Base-by-base conservation (phyloP, 352 stramenopile genomes). In the Phytophthora cajani region DNA sequence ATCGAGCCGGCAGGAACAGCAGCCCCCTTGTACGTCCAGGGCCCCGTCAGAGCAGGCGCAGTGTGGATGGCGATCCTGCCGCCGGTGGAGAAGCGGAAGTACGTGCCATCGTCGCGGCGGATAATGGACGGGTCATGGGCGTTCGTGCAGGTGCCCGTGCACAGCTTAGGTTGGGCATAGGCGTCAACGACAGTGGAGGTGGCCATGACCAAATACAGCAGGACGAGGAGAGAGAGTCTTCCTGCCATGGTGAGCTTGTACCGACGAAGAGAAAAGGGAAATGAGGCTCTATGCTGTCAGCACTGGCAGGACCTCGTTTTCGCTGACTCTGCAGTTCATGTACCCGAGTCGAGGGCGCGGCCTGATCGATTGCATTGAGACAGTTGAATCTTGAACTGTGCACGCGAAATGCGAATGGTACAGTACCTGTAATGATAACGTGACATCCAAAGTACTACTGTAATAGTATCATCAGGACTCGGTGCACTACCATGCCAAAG, bases 21-120 rank as follows among this genome's bases (percentile, higher is more conserved):
- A 27, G 78, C 70, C 1, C 78, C 75, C 52, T 78, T 59, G 56
- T 79, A 85, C 36, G 60, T 69, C 78, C 78, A 85, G 19, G 78
- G 75, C 0, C 78, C 78, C 5, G 67, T 72, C 27, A 85, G 68
- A 3, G 71, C 56, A 12, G 75, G 78, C 0, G 75, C 78, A 3
- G 69, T 80, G 62, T 85, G 78, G 44, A 85, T 64, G 17, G 78
- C 61, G 23, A 85, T 72, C 56, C 76, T 81, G 62, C 64, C 66
- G 27, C 76, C 74, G 6, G 74, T 85, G 36, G 71, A 81, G 66
- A 85, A 85, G 40, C 75, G 75, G 52, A 73, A 85, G 69, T 86
- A 86, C 54, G 76, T 86, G 52, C 78, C 78, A 19, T 82, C 62
- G 49, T 60, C 49, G 12, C 64, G 62, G 21, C 65, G 75, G 58